phyloP scores from a whole-genome alignment of 257 asterid genomes.

The Primulina tabacum region DNA sequence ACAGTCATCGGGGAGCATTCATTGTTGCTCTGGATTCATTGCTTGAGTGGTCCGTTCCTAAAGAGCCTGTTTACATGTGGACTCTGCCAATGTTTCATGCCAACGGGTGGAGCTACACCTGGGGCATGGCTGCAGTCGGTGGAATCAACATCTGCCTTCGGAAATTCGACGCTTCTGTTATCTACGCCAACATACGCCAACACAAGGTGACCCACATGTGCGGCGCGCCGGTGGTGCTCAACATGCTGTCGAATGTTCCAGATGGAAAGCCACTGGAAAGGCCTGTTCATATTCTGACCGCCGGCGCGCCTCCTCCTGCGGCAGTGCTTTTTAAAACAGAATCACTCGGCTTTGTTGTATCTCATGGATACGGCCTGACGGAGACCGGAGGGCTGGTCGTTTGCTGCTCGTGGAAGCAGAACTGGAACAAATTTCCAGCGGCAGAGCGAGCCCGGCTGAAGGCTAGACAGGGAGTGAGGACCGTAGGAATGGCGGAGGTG shows the following conservation, averaged over 20 bases:
- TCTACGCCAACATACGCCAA: background rate
- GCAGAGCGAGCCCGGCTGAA: constrained; percentile 15
- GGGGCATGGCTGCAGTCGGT: constrained; percentile 21
- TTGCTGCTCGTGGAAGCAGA: constrained; percentile 19
- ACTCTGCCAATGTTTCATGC: constrained; percentile 25
- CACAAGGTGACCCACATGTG: constrained; percentile 19
- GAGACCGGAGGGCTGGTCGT: constrained; percentile 22
- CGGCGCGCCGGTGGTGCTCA: background rate
- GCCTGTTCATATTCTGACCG: constrained; percentile 20
- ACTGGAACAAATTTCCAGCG: constrained; percentile 20
- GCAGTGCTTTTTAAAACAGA: constrained; percentile 18
- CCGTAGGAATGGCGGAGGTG: background rate
- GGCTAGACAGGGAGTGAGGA: constrained; percentile 25
- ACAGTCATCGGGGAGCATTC: constrained; percentile 22
- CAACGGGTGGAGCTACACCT: constrained; percentile 23
- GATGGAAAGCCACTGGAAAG: background rate
- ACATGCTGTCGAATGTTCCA: background rate
- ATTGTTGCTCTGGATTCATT: constrained; percentile 14
- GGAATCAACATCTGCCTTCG: constrained; percentile 23
- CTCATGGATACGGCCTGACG: constrained; percentile 28
- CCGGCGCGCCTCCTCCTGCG: constrained; percentile 29
- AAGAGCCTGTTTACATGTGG: constrained; percentile 21
- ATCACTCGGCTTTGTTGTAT: constrained; percentile 18
- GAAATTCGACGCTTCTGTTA: background rate
- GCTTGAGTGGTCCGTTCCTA: constrained; percentile 7